phyloP scores from a whole-genome alignment of 306 rosid genomes.

The Lathyrus tuberosus region DNA sequence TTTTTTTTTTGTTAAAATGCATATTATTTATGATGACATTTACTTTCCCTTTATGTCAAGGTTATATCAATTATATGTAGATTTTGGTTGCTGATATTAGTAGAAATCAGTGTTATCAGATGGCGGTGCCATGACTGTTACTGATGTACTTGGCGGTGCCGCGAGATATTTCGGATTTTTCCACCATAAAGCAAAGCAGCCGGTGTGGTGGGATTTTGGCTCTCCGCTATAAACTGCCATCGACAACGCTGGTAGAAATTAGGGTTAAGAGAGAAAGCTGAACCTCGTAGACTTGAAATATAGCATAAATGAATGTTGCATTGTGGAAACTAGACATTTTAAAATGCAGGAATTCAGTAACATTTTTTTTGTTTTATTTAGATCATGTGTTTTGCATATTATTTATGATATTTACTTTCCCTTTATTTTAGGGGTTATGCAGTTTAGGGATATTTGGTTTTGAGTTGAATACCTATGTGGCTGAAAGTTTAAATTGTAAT shows the following conservation, averaged over 20 bases:
- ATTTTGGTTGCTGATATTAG: too few relatives aligned
- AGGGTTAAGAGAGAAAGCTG: neutral
- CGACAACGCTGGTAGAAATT: neutral
- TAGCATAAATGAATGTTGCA: neutral
- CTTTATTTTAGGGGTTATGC: neutral
- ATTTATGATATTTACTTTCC: neutral
- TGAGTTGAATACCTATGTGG: neutral
- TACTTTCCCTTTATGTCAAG: too few relatives aligned
- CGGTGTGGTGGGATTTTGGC: too few relatives aligned
- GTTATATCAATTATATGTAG: too few relatives aligned
- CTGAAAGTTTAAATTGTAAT: neutral
- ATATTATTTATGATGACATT: too few relatives aligned
- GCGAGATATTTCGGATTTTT: too few relatives aligned
- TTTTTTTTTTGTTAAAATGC: too few relatives aligned
- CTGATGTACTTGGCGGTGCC: too few relatives aligned
- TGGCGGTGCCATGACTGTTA: too few relatives aligned
- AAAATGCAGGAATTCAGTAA: neutral
- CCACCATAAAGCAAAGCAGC: too few relatives aligned
- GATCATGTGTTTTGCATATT: neutral
- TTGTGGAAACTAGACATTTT: neutral
- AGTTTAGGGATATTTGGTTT: constrained; percentile 16
- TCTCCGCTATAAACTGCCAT: too few relatives aligned
- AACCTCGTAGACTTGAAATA: neutral
- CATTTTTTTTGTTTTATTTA: neutral
- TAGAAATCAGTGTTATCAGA: too few relatives aligned